Evolutionary conservation across 495 filamentous ascomycete species (phyloP), one percentile per base, ranked within the genome.

Genomic region (Niebla homalea): DNA sequence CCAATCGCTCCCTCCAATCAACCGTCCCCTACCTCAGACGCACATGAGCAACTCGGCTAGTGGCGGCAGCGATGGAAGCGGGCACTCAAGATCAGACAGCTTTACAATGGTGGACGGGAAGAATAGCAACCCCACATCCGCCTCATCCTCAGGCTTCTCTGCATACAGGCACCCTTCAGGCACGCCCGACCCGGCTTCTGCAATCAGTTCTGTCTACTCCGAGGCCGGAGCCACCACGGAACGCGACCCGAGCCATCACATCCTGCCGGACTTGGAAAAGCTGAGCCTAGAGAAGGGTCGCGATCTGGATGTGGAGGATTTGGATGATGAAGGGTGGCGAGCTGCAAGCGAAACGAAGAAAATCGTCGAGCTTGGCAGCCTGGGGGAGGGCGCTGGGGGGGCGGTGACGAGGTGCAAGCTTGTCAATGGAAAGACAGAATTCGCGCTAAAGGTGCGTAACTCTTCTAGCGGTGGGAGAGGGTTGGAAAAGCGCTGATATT

Each of bases 341-440:
- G 89, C 90, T 16, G 93, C 89, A 25, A 92, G 87, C 59, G 79
- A 83, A 60, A 84, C 90, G 60, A 85, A 86, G 60, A 78, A 85
- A 61, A 89, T 98, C 51, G 66, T 83, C 37, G 88, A 97, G 67
- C 62, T 95, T 37, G 93, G 93, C 7, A 87, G 85, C 60, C 67
- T 98, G 39, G 92, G 92, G 49, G 92, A 98, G 66, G 92, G 92
- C 53, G 89, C 93, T 42, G 92, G 92, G 47, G 92, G 92, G 60
- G 92, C 92, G 8, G 92, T 98, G 35, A 97, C 93, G 32, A 80
- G 83, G 57, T 94, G 87, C 65, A 83, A 78, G 63, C 71, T 98
- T 49, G 85, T 85, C 61, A 87, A 85, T 21, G 87, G 87, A 40
- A 94, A 92, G 66, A 97, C 87, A 0, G 77, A 95, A 20, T 98